These are phyloP conservation scores for Corylus americana DNA, from an alignment of 306 rosid genomes.

Conservation along the genomic window DNA sequence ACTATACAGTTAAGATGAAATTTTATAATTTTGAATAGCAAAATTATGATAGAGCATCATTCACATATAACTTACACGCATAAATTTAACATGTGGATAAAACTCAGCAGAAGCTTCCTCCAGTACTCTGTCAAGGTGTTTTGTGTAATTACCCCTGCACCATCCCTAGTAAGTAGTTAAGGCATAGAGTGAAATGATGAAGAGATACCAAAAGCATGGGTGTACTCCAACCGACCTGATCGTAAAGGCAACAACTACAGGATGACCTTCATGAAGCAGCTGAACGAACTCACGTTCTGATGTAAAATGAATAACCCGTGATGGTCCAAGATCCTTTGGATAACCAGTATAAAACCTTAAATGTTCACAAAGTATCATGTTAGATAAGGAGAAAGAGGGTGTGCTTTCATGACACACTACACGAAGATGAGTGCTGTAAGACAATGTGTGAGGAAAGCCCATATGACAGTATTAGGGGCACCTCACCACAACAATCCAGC, in stretches of 20 bases:
- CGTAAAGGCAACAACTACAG: slow-evolving; percentile 84
- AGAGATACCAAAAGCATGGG: slow-evolving; percentile 14
- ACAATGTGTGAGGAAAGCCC: slow-evolving; percentile 8
- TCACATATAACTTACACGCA: slow-evolving; percentile 69
- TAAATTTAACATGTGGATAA: slow-evolving; percentile 76
- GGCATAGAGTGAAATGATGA: slow-evolving; percentile 14
- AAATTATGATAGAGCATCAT: not conserved
- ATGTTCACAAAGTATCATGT: slow-evolving; percentile 6
- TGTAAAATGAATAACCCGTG: slow-evolving; percentile 79
- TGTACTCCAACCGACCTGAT: slow-evolving; percentile 51
- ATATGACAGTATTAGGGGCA: slow-evolving; percentile 1
- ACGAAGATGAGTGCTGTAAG: slow-evolving; percentile 2
- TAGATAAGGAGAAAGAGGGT: not conserved
- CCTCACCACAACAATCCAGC: not conserved
- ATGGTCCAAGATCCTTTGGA: slow-evolving; percentile 88
- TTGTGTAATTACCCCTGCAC: slow-evolving; percentile 76
- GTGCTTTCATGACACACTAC: not conserved
- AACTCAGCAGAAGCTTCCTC: slow-evolving; percentile 88
- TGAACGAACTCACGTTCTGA: slow-evolving; percentile 89
- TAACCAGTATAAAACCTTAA: slow-evolving; percentile 79
- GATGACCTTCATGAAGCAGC: slow-evolving; percentile 87
- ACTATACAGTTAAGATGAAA: not conserved
- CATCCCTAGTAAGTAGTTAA: slow-evolving; percentile 23
- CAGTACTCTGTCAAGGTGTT: slow-evolving; percentile 74
- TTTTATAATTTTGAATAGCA: slow-evolving; percentile 10